Evolutionary conservation across 768 basidiomycete genomes (phyloP).

Genomic region (Tylopilus sp.): DNA sequence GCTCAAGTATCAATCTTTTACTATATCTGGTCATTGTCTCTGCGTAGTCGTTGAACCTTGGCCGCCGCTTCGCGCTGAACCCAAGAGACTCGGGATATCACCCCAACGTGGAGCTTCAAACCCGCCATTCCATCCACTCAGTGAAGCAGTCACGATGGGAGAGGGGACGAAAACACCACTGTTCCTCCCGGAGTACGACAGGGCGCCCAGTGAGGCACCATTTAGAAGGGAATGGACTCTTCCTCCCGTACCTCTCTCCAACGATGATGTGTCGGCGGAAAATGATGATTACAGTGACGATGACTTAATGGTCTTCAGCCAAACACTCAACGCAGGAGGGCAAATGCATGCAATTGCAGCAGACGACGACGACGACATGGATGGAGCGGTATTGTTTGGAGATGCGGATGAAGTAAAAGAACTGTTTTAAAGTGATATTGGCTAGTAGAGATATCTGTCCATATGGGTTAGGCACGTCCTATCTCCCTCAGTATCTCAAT

Average conservation of each 20-base stretch:
- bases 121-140: slow-evolving; percentile 23
- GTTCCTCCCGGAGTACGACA: slow-evolving; percentile 65
- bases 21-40: slow-evolving; percentile 66
- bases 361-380: slow-evolving; percentile 75
- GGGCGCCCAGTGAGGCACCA: slow-evolving; percentile 38
- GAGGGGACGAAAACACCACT: slow-evolving; percentile 58
- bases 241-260: slow-evolving; percentile 43
- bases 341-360: slow-evolving; percentile 54
- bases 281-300: slow-evolving; percentile 39
- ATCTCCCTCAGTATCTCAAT: slow-evolving; percentile 76
- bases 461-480: slow-evolving; percentile 53
- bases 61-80: slow-evolving; percentile 46
- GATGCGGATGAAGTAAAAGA: slow-evolving; percentile 79
- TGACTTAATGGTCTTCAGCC: slow-evolving; percentile 74
- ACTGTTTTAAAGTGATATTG: slow-evolving; percentile 35
- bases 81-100: slow-evolving; percentile 31
- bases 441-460: slow-evolving; percentile 8
- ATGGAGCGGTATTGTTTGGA: slow-evolving; percentile 69
- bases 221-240: slow-evolving; percentile 24
- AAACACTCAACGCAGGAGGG: slow-evolving; percentile 57
- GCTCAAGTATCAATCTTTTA: slow-evolving; percentile 68
- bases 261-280: slow-evolving; percentile 30
- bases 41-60: slow-evolving; percentile 84
- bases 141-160: slow-evolving; percentile 11
- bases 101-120: slow-evolving; percentile 22